Evolutionary conservation across 202 grass and related monocot genomes (phyloP), one percentile per base, ranked within the genome.

Genomic region (Carex arenaria): DNA sequence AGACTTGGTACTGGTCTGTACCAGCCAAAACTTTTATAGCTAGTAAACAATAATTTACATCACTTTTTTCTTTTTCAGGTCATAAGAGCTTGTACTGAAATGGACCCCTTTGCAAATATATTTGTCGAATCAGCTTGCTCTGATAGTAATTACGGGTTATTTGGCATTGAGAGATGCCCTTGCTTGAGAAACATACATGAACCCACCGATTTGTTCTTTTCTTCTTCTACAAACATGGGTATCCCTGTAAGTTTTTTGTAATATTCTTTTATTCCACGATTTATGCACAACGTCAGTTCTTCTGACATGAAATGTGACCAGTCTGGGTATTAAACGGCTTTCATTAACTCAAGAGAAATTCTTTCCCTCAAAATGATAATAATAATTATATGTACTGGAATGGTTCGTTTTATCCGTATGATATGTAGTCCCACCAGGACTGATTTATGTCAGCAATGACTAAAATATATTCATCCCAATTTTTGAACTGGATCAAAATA

Each of bases 131-230:
- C 23, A 2, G 72, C 49, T 34, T 90, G 85, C 83, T 80, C 63
- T 38, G 89, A 98, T 47, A 86, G 83, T 13, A 78, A 70, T 7
- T 79, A 67, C 23, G 80, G 85, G 81, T 87, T 86, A 15, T 83
- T 90, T 61, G 91, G 89, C 40, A 93, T 95, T 11, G 79, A 92
- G 49, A 90, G 85, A 85, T 94, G 89, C 80, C 94, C 94, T 45
- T 97, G 91, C 75, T 87, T 94, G 83, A 94, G 87, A 91, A 97
- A 94, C 82, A 94, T 97, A 75, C 89, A 97, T 65, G 90, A 94
- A 61, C 87, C 90, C 34, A 94, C 90, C 12, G 89, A 86, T 72
- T 93, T 97, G 77, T 86, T 89, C 68, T 90, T 95, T 2, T 90
- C 91, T 13, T 23, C 83, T 57, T 76, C 51, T 10, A 18, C 72